Evolutionary conservation across 1,284 basidiomycete species (phyloP).

Genomic region (Leccinum colubrinum): DNA sequence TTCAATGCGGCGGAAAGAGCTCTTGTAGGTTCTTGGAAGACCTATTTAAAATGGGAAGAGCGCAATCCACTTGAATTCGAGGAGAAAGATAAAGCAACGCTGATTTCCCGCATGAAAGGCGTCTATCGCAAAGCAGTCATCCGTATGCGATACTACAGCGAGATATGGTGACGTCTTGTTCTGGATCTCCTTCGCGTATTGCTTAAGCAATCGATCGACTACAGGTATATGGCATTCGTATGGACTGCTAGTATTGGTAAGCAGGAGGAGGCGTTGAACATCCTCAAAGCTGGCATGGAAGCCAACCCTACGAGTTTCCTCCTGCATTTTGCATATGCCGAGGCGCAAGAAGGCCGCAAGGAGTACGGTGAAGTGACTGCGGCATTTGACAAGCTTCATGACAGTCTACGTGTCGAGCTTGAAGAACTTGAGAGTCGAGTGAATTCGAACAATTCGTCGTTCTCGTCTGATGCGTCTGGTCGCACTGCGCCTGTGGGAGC

Average conservation of each 20-base stretch:
- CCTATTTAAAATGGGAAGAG: conserved; percentile 95
- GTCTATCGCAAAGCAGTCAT: conserved; percentile 89
- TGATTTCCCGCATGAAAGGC: conserved; percentile 74
- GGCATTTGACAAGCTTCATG: conserved; percentile 72
- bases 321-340: conserved; percentile 88
- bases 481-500: conserved; percentile 29
- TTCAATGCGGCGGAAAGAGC: conserved; percentile 74
- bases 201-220: conserved; percentile 13
- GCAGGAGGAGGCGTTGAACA: conserved; percentile 78
- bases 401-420: conserved; percentile 67
- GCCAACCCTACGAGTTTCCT: conserved; percentile 88
- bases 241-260: conserved; percentile 78
- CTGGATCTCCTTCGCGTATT: background rate
- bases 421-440: conserved; percentile 59
- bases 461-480: conserved; percentile 34
- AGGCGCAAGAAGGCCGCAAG: conserved; percentile 73
- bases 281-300: conserved; percentile 83
- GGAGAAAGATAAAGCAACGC: conserved; percentile 70
- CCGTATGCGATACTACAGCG: conserved; percentile 91
- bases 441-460: conserved; percentile 44
- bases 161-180: conserved; percentile 73
- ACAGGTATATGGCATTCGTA: conserved; percentile 87
- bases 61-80: conserved; percentile 91
- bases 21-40: conserved; percentile 84
- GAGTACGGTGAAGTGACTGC: conserved; percentile 66